These are phyloP conservation scores for Artomyces pyxidatus DNA, from an alignment of 768 basidiomycete genomes.

Conservation along the genomic window DNA sequence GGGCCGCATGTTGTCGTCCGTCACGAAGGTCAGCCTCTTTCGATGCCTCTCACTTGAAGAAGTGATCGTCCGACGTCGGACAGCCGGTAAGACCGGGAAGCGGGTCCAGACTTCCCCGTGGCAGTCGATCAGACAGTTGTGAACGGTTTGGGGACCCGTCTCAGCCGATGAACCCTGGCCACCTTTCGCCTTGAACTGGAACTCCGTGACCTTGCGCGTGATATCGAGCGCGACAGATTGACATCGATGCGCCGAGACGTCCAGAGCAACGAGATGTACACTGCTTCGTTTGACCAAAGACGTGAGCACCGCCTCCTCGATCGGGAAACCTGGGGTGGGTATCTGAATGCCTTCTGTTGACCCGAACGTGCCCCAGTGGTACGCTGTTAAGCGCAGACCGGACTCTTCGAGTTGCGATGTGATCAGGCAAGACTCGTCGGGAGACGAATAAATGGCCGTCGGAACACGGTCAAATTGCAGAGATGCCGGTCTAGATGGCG, in stretches of 20 bases:
- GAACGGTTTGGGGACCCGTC: constrained; percentile 19
- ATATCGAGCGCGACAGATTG: constrained; percentile 42
- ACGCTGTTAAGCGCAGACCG: constrained; percentile 26
- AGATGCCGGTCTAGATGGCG: constrained; percentile 33
- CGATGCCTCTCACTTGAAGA: constrained; percentile 25
- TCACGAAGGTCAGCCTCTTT: constrained; percentile 36
- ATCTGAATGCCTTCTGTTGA: constrained; percentile 37
- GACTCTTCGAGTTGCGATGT: constrained; percentile 20
- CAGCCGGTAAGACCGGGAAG: constrained; percentile 48
- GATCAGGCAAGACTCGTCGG: constrained; percentile 48
- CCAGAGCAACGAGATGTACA: constrained; percentile 36
- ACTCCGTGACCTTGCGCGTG: constrained; percentile 47
- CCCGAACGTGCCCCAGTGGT: constrained; percentile 53
- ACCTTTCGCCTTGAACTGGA: constrained; percentile 42
- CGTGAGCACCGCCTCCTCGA: constrained; percentile 27
- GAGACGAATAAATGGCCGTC: constrained; percentile 33
- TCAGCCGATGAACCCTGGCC: constrained; percentile 14
- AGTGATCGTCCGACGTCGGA: constrained; percentile 36
- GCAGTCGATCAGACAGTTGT: constrained; percentile 49
- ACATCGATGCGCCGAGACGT: constrained; percentile 24
- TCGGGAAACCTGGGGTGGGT: constrained; percentile 21
- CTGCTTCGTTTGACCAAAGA: constrained; percentile 36
- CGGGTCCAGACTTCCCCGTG: constrained; percentile 52
- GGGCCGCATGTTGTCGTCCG: constrained; percentile 26
- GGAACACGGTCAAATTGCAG: constrained; percentile 31